A percentile compares a stretch with the other conserved stretches of the same genome.
Evolutionary conservation across 2,329 filamentous ascomycete species (phyloP).

Genomic region (Neobulgaria alba): DNA sequence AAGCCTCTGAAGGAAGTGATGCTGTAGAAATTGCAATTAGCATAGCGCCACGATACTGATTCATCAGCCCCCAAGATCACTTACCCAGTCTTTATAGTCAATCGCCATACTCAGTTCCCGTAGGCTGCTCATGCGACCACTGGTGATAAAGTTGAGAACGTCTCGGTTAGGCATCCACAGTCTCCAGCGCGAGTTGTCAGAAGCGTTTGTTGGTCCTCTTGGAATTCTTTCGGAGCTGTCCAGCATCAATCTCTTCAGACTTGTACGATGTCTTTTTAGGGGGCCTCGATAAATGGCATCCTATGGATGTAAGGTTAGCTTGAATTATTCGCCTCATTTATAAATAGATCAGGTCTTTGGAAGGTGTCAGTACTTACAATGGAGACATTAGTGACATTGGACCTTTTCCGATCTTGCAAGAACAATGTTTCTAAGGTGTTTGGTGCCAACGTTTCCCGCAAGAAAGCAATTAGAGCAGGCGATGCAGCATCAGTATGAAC

Average conservation of each 20-base stretch:
- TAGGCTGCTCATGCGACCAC: slow-evolving; percentile 64
- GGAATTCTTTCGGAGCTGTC: slow-evolving; percentile 55
- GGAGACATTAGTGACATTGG: slow-evolving; percentile 45
- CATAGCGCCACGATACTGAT: slow-evolving; percentile 7
- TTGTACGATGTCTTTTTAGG: slow-evolving; percentile 60
- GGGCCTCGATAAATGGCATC: slow-evolving; percentile 64
- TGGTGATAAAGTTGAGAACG: slow-evolving; percentile 64
- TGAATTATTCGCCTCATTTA: neutral
- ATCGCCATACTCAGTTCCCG: slow-evolving; percentile 65
- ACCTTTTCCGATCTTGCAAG: slow-evolving; percentile 55
- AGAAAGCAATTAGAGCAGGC: slow-evolving; percentile 58
- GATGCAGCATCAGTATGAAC: slow-evolving; percentile 70
- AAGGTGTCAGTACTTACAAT: slow-evolving; percentile 35
- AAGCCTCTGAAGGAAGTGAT: slow-evolving; percentile 69
- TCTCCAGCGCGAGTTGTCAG: slow-evolving; percentile 44
- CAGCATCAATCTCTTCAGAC: slow-evolving; percentile 64
- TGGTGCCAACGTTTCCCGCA: slow-evolving; percentile 69
- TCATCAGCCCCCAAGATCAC: slow-evolving; percentile 22
- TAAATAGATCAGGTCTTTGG: neutral
- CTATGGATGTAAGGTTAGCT: slow-evolving; percentile 9
- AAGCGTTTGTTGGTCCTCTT: slow-evolving; percentile 29
- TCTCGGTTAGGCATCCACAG: slow-evolving; percentile 66
- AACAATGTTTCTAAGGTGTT: slow-evolving; percentile 75
- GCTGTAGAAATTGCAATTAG: slow-evolving; percentile 42
- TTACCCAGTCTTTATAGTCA: slow-evolving; percentile 71